A percentile compares a stretch with the other conserved stretches of the same genome.
These are phyloP conservation scores for Grosmannia clavigera DNA, from an alignment of 2,329 filamentous ascomycete genomes.

Conservation along the genomic window DNA sequence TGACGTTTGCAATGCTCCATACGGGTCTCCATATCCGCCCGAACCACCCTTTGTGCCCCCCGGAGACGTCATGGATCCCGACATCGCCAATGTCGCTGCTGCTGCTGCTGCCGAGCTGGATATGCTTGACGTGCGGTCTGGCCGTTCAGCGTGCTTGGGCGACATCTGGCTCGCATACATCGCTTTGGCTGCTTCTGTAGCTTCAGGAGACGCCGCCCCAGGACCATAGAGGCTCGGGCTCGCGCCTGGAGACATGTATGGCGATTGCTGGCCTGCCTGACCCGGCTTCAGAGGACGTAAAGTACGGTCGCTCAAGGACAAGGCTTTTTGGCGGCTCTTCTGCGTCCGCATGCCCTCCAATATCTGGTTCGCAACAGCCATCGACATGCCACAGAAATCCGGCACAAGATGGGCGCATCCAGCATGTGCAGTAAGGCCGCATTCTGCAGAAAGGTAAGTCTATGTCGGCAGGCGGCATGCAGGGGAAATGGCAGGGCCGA, in stretches of 20 bases:
- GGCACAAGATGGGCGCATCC: slow-evolving; percentile 90
- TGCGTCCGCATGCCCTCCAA: slow-evolving; percentile 72
- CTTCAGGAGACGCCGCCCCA: slow-evolving; percentile 34
- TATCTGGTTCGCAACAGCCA: slow-evolving; percentile 93
- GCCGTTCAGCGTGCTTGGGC: slow-evolving; percentile 35
- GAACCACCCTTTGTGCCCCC: slow-evolving; percentile 9
- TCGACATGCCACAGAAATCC: slow-evolving; percentile 98
- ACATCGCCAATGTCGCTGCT: slow-evolving; percentile 45
- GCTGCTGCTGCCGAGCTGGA: slow-evolving; percentile 40
- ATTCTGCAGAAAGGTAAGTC: slow-evolving; percentile 49
- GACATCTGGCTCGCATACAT: slow-evolving; percentile 46
- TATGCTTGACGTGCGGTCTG: slow-evolving; percentile 38
- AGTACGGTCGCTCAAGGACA: slow-evolving; percentile 52
- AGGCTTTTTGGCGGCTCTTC: slow-evolving; percentile 49
- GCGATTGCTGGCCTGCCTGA: slow-evolving; percentile 7
- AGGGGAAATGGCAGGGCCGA: no score
- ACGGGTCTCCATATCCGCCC: slow-evolving; percentile 19
- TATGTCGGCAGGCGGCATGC: background rate
- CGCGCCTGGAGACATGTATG: slow-evolving; percentile 3
- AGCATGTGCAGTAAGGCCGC: slow-evolving; percentile 79
- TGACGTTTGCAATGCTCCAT: slow-evolving; percentile 5
- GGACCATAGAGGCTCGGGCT: slow-evolving; percentile 16
- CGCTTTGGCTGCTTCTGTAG: slow-evolving; percentile 50
- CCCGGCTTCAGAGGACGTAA: slow-evolving; percentile 42
- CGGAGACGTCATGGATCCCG: slow-evolving; percentile 29